phyloP scores from a whole-genome alignment of 192 early-diverging fungal genomes.

The Linnemannia exigua region DNA sequence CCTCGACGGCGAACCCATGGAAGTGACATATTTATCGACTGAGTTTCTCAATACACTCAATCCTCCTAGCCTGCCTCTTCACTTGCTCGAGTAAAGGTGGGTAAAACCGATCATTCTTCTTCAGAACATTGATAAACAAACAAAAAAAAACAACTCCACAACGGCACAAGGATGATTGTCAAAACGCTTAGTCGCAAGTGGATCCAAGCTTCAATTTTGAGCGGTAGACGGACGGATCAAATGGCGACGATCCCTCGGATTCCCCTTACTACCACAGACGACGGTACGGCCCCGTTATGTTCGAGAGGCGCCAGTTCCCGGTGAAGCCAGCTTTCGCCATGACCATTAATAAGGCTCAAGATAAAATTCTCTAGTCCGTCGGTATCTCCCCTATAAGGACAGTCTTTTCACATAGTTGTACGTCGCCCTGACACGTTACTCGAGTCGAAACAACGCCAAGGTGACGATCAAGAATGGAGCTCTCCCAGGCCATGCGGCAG shows the following conservation, averaged over 20 bases:
- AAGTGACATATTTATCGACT: neutral
- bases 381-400: too few relatives aligned
- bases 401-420: too few relatives aligned
- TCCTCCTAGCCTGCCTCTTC: conserved; percentile 11
- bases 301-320: conserved; percentile 22
- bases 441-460: too few relatives aligned
- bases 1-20: neutral
- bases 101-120: conserved; percentile 42
- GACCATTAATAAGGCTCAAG: conserved; percentile 49
- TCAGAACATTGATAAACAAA: conserved; percentile 29
- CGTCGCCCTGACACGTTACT: too few relatives aligned
- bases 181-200: neutral
- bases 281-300: neutral
- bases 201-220: conserved; percentile 19
- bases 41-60: conserved; percentile 12
- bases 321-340: conserved; percentile 28
- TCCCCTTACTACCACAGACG: neutral
- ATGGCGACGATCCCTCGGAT: neutral
- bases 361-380: neutral
- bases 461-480: too few relatives aligned
- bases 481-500: too few relatives aligned
- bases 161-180: conserved; percentile 33
- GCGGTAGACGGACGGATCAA: neutral
- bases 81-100: conserved; percentile 4
- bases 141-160: conserved; percentile 25